phyloP scores from a whole-genome alignment of 2,329 filamentous ascomycete species.

The Sclerotinia sclerotiorum region DNA sequence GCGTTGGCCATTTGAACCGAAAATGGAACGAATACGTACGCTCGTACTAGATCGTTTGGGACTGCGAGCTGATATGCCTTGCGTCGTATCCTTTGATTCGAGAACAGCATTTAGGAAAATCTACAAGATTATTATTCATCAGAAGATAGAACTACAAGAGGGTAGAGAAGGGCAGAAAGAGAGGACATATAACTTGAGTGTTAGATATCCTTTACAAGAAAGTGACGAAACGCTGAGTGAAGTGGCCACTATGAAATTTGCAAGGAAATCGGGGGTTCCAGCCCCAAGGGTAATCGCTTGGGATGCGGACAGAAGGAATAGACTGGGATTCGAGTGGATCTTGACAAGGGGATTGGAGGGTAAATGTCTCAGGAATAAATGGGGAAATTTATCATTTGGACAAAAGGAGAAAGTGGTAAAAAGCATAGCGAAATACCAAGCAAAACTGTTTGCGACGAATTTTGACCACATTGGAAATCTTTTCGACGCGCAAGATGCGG shows the following conservation, averaged over 20 bases:
- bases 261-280: neutral
- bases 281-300: neutral
- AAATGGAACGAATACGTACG: neutral
- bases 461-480: neutral
- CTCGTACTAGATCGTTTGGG: neutral
- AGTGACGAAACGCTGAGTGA: neutral
- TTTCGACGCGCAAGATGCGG: neutral
- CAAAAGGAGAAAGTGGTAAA: neutral
- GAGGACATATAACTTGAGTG: neutral
- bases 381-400: neutral
- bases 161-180: neutral
- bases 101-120: neutral
- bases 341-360: neutral
- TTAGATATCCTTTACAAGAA: constrained; percentile 2
- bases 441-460: constrained; percentile 1
- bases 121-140: neutral
- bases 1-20: neutral
- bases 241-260: neutral
- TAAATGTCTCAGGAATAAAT: neutral
- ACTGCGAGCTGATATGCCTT: neutral
- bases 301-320: neutral
- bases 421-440: neutral
- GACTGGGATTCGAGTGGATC: neutral
- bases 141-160: neutral
- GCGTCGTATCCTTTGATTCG: neutral